Evolutionary conservation across 2,329 filamentous ascomycete genomes (phyloP).

Genomic region (Teratosphaeria gauchensis): DNA sequence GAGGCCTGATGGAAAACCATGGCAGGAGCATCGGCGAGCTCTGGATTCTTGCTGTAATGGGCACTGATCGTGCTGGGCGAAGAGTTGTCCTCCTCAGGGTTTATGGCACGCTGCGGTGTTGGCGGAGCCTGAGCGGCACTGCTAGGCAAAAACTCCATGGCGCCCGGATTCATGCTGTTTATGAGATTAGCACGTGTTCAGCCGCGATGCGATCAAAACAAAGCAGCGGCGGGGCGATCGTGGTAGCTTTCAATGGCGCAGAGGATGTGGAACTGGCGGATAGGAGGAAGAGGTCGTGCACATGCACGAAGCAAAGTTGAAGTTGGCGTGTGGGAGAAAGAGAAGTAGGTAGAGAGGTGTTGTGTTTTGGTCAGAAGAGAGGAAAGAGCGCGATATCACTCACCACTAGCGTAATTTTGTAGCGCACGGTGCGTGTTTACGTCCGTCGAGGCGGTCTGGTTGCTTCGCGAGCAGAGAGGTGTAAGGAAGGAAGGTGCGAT

Average conservation of each 20-base stretch:
- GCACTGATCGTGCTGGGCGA: background rate
- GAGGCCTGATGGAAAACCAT: conserved; percentile 1
- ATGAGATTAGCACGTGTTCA: background rate
- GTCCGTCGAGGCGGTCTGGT: background rate
- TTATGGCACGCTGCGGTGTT: background rate
- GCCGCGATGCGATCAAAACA: background rate
- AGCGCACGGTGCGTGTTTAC: background rate
- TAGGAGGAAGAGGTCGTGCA: background rate
- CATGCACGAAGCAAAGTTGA: background rate
- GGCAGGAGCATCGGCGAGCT: conserved; percentile 2
- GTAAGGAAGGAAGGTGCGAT: background rate
- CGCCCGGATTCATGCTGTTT: conserved; percentile 3
- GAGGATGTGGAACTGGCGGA: background rate
- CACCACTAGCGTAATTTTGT: background rate
- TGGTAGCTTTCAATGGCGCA: background rate
- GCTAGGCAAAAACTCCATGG: conserved; percentile 2
- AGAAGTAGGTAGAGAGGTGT: background rate
- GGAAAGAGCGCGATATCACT: background rate
- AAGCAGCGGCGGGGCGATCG: background rate
- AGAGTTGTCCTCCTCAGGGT: background rate
- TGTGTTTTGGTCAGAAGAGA: background rate
- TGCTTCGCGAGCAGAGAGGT: background rate
- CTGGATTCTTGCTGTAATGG: background rate
- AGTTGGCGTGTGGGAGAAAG: background rate
- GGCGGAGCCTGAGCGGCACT: background rate